Evolutionary conservation across 2,329 filamentous ascomycete species (phyloP), one percentile per base, ranked within the genome.

Genomic region (Didymella lethalis): DNA sequence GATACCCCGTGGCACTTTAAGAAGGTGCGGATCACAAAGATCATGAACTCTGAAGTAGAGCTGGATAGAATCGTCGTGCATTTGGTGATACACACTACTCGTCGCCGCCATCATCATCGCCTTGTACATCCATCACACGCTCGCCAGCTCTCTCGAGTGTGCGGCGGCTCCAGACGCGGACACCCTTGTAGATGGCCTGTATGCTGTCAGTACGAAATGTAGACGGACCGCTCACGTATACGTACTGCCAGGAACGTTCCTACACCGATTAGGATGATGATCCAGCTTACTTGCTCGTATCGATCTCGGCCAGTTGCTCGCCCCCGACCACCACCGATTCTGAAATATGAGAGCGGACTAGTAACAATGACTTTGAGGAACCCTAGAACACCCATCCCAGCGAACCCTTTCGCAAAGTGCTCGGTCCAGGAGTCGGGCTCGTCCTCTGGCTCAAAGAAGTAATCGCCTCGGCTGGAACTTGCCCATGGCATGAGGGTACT

Each of bases 381-480:
- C 0, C 94, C 93, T 18, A 98, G 80, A 7, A 98, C 80, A 7
- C 95, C 95, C 48, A 98, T 84, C 5, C 92, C 94, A n/a, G 94
- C 89, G 65, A 97, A 83, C 0, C 95, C 95, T 77, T 97, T 97
- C 57, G 90, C 64, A 66, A 97, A 95, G 74, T 99, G 95, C 67
- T 91, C 87, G 7, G 82, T 69, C 94, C 94, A 98, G 1, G 87
- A 86, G 10, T 61, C 62, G n/a, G 73, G 63, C 49, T 78, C 61
- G 69, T 78, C 59, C 40, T 77, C 78, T 4, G 71, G 65, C 44
- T 73, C 64, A 54, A 72, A 65, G 18, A 70, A 59, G 53, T 75
- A 61, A 31, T 69, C 43, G 31, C 41, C 7, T 44, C 61, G 58
- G 18, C 59, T 57, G 10, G 62, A 64, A 26, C 60, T 67, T 48